Evolutionary conservation across 805 yeast species (phyloP), one percentile per base, ranked within the genome.

Genomic region (Metschnikowia amazonensis): DNA sequence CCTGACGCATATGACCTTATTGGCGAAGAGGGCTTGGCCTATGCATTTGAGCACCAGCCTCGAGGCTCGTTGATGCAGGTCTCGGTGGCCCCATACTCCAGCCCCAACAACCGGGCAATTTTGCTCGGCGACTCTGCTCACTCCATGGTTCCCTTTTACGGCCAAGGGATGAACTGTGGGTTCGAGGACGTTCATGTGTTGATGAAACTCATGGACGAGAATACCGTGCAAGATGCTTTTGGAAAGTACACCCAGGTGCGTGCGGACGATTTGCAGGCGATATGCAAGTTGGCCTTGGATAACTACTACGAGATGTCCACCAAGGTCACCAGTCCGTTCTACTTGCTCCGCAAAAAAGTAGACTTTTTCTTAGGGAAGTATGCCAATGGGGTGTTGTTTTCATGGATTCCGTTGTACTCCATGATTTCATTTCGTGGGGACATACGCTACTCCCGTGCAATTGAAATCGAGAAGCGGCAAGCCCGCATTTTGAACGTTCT

Each of bases 111-210:
- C 38, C 76, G 77, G 46, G 82, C 82, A 13, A 67, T 90, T 8
- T 66, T 90, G 10, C 66, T 90, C 24, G 97, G 97, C 5, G 97
- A 90, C 63, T 96, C 97, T 0, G 95, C 97, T 0, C 97, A 90
- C 66, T 81, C 94, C 24, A 90, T 89, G 96, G 97, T 90, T 5
- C 97, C 97, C n/a, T 90, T 90, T 63, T 90, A 89, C 60, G 97
- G 97, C 8, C 97, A 90, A 63, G 97, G 97, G 4, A 85, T 90
- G 92, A 90, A 90, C 63, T 87, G 96, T 60, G 97, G 97, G 1
- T 85, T 90, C 62, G 97, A 90, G 64, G 97, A 92, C 56, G 90
- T 90, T 18, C 70, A 81, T 46, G 79, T 82, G 1, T 66, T 90
- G 43, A 67, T 85, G 67, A 73, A 77, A 36, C 59, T 82, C 21